A percentile compares a stretch with the other conserved stretches of the same genome.
Evolutionary conservation across 495 filamentous ascomycete species (phyloP).

Genomic region (Penicillium turbatum): DNA sequence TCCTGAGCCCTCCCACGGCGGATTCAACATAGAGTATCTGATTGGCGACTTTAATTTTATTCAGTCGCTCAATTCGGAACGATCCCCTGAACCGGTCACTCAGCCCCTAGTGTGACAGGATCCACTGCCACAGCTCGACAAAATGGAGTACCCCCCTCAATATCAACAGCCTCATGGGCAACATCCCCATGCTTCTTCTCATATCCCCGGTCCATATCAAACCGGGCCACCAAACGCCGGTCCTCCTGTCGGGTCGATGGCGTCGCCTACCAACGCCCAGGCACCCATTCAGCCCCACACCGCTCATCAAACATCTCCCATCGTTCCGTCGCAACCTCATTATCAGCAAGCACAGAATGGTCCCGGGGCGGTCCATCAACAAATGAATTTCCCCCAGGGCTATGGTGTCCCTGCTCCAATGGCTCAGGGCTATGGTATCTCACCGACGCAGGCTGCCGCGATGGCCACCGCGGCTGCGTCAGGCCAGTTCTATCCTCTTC

Average conservation of each 20-base stretch:
- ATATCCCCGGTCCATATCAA: conserved; percentile 48
- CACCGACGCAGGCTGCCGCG: conserved; percentile 50
- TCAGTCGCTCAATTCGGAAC: conserved; percentile 22
- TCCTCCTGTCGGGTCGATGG: conserved; percentile 44
- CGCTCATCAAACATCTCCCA: conserved; percentile 48
- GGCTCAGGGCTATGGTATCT: conserved; percentile 48
- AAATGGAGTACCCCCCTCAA: conserved; percentile 54
- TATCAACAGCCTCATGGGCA: conserved; percentile 55
- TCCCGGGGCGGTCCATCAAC: conserved; percentile 46
- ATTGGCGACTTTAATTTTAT: conserved; percentile 13
- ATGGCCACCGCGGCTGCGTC: conserved; percentile 56
- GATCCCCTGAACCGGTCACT: conserved; percentile 22
- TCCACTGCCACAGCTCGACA: conserved; percentile 24
- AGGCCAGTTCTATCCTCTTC: conserved; percentile 48
- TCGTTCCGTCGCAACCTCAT: conserved; percentile 51
- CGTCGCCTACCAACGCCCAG: conserved; percentile 50
- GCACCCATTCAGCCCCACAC: conserved; percentile 50
- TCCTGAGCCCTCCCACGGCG: conserved; percentile 7
- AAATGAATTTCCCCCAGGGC: conserved; percentile 50
- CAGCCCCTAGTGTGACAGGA: conserved; percentile 30
- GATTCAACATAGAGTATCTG: conserved; percentile 8
- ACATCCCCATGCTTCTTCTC: conserved; percentile 49
- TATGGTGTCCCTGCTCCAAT: conserved; percentile 48
- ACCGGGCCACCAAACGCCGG: conserved; percentile 44
- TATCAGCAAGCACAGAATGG: conserved; percentile 46